Conservation (phyloP, 2,329 filamentous ascomycete genomes). For the Aspergillus persii region DNA sequence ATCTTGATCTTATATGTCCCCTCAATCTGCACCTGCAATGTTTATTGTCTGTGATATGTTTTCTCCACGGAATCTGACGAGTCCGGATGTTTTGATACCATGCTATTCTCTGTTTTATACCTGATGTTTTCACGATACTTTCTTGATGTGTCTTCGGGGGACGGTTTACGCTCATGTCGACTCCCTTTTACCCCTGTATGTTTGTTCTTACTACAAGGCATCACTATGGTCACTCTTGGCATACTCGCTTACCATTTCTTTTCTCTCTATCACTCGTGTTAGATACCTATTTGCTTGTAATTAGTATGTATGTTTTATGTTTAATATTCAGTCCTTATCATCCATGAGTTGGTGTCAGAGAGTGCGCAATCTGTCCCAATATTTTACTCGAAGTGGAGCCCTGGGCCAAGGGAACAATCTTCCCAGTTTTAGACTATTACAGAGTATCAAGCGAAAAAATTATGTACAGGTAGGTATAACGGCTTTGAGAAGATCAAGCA, state of each 20-base stretch:
- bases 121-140: slow-evolving; percentile 15
- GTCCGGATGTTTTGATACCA: slow-evolving; percentile 17
- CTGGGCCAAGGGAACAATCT: background rate
- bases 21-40: background rate
- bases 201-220: background rate
- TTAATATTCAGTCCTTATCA: slow-evolving; percentile 16
- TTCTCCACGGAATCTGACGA: slow-evolving; percentile 2
- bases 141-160: background rate
- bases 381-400: background rate
- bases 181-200: background rate
- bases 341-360: background rate
- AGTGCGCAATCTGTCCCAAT: background rate
- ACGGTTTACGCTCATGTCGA: background rate
- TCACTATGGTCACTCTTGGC: slow-evolving; percentile 13
- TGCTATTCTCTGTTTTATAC: slow-evolving; percentile 8
- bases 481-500: background rate
- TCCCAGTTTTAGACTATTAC: background rate
- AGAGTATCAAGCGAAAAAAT: background rate
- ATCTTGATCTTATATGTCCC: background rate
- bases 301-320: slow-evolving; percentile 26
- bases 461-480: background rate
- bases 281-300: slow-evolving; percentile 38
- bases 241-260: slow-evolving; percentile 12
- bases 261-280: slow-evolving; percentile 18
- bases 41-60: slow-evolving; percentile 6